phyloP scores from a whole-genome alignment of 2,329 filamentous ascomycete species.

The Aspergillus oerlinghausenensis region DNA sequence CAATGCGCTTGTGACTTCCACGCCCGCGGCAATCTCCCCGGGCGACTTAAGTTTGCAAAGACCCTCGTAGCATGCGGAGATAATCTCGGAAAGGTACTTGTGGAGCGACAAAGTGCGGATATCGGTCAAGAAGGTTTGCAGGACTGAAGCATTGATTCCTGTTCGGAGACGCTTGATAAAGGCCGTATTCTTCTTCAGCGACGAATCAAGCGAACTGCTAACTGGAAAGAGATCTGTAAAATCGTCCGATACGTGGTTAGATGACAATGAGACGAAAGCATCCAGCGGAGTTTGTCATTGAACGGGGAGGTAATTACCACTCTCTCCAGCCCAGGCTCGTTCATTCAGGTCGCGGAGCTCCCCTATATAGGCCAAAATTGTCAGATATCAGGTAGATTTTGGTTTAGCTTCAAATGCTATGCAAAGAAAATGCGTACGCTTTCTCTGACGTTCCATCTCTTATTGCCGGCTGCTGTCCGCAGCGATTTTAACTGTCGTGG shows the following conservation, averaged over 20 bases:
- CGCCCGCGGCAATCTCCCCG: conserved; percentile 84
- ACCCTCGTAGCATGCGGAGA: conserved; percentile 91
- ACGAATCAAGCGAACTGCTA: conserved; percentile 79
- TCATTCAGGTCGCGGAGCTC: conserved; percentile 86
- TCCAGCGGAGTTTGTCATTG: background rate
- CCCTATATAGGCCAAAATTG: conserved; percentile 49
- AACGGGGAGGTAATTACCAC: conserved; percentile 52
- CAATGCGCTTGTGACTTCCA: conserved; percentile 90
- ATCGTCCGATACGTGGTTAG: conserved; percentile 18
- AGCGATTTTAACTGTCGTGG: conserved; percentile 27
- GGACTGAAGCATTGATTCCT: conserved; percentile 72
- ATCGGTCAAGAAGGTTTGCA: conserved; percentile 81
- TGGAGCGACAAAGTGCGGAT: conserved; percentile 85
- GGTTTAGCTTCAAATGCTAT: background rate
- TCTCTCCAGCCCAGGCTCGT: conserved; percentile 82
- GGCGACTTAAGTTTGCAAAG: conserved; percentile 86
- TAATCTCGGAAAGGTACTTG: conserved; percentile 96
- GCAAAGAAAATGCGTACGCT: conserved; percentile 35
- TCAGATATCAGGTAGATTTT: conserved; percentile 1
- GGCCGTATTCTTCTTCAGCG: conserved; percentile 95
- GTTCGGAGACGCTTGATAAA: conserved; percentile 96
- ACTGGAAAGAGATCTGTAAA: conserved; percentile 69
- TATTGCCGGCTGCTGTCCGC: conserved; percentile 16
- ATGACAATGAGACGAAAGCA: conserved; percentile 3
- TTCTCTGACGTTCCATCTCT: conserved; percentile 47